Conservation (phyloP, 805 yeast species). For the Kuraishia piskuri region DNA sequence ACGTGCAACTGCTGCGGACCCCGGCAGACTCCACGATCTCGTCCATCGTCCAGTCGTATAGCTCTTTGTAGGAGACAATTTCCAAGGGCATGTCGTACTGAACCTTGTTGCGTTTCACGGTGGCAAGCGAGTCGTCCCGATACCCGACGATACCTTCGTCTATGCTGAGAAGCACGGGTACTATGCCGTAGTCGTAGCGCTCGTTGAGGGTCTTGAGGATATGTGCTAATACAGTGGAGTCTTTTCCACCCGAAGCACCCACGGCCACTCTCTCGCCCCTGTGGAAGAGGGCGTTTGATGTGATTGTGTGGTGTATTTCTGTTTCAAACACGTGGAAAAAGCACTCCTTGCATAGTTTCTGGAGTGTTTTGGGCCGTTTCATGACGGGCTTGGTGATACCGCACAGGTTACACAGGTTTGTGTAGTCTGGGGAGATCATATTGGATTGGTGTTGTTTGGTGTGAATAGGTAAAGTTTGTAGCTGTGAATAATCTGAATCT, state of each 20-base stretch:
- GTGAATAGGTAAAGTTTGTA: too few species aligned
- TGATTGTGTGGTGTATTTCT: conserved; percentile 88
- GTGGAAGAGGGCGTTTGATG: conserved; percentile 56
- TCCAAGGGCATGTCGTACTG: conserved; percentile 44
- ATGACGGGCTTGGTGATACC: conserved; percentile 74
- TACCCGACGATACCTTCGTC: conserved; percentile 98
- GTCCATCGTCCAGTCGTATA: conserved; percentile 98
- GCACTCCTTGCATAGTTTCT: conserved; percentile 84
- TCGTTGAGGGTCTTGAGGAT: conserved; percentile 82
- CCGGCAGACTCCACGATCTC: conserved; percentile 94
- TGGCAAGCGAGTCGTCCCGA: conserved; percentile 93
- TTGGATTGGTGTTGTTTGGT: too few species aligned
- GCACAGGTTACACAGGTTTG: conserved; percentile 71
- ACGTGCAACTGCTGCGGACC: conserved; percentile 88
- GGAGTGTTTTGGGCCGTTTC: conserved; percentile 87
- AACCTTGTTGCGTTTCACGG: conserved; percentile 85
- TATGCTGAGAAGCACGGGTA: conserved; percentile 72
- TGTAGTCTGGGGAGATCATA: too few species aligned
- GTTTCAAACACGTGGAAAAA: conserved; percentile 88
- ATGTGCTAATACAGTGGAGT: conserved; percentile 90
- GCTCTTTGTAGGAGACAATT: conserved; percentile 68
- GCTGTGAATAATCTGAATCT: too few species aligned
- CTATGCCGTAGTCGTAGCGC: conserved; percentile 79
- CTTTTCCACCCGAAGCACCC: conserved; percentile 99
- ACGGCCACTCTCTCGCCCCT: conserved; percentile 88